Evolutionary conservation across 768 basidiomycete species (phyloP), one percentile per base, ranked within the genome.

Genomic region (Steccherinum ochraceum): DNA sequence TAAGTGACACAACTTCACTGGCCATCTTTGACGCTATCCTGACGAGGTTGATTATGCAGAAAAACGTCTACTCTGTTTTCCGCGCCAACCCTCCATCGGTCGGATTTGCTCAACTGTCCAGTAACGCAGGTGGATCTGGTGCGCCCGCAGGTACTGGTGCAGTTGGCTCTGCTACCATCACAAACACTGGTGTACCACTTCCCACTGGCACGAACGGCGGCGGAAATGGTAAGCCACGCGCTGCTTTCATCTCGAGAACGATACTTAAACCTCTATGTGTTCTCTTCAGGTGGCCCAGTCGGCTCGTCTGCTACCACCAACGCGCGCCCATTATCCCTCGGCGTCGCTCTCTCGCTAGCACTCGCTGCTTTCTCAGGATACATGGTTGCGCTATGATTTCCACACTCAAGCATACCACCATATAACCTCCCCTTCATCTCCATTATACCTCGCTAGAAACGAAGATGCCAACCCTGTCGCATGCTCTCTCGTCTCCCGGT

Each of bases 21-120:
- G 40, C 16, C 26, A 51, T n/a, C 24, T 20, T 18, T 24, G 12
- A 26, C 10, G 23, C 41, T 40, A 26, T 43, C 3, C 20, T 47
- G 19, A 20, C 24, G 12, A 19, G 12, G 12, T 46, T 11, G 48
- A 5, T 39, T 45, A 57, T 61, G 16, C 57, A 78, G 61, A 82
- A 82, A 64, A 81, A 80, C 57, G 77, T 78, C 16, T 79, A 79
- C 63, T 69, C 73, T 40, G 76, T 80, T 5, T 79, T 72, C 69
- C 70, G 77, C 45, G 69, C 69, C 52, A 72, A 72, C 10, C 68
- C 67, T 12, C 64, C 77, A 12, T 65, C 74, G 1, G 74, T 81
- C 44, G 78, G 78, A 1, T 78, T 81, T 56, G 79, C 79, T 3
- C 58, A 64, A 47, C 66, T 77, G 24, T 70, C 74, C 5, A 43